Base-by-base conservation (phyloP, 768 basidiomycete genomes). In the Amylocystis lapponica region DNA sequence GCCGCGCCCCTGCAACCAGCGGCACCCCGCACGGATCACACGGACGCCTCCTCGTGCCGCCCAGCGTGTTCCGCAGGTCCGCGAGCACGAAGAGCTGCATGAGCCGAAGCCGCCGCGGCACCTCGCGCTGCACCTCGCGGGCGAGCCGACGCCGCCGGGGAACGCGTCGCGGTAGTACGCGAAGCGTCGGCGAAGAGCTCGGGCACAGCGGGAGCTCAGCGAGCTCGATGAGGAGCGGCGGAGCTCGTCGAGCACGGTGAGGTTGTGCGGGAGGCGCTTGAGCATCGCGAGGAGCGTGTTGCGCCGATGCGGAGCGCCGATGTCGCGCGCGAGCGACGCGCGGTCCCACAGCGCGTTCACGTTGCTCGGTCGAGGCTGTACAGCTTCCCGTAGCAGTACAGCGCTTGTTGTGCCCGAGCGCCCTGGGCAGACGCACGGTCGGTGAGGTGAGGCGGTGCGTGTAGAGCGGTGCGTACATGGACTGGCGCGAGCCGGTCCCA, bases 1-100 rank as follows among this genome's bases (percentile, higher is more conserved):
- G n/a, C n/a, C 67, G 25, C 95, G 68, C 0, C 90, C 89, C 60
- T 97, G 90, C n/a, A 97, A 62, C 95, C 95, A 98, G 42, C 95
- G 67, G 39, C 78, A 83, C 1, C 93, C 94, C 39, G 68, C 70
- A 36, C 85, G 73, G 39, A 95, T 81, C 1, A 78, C 74, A 11
- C 76, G 69, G 13, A 91, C 0, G 86, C 86, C 31, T 74, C 68
- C 27, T 80, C 79, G 53, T 85, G 71, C 46, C 87, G 77, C 1
- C 76, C 21, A 83, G 66, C 1, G 77, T 74, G 49, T 90, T 83
- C 53, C 88, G 80, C 36, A 94, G 68, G 56, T 99, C 95, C 3
- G 88, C 82, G 10, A 98, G 76, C 3, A 86, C 79, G 19, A 91
- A 74, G n/a, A 98, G 57, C 48, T 91, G 83, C 57, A 86, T 72